Base-by-base conservation (phyloP, 306 rosid species). In the Trifolium fragiferum region DNA sequence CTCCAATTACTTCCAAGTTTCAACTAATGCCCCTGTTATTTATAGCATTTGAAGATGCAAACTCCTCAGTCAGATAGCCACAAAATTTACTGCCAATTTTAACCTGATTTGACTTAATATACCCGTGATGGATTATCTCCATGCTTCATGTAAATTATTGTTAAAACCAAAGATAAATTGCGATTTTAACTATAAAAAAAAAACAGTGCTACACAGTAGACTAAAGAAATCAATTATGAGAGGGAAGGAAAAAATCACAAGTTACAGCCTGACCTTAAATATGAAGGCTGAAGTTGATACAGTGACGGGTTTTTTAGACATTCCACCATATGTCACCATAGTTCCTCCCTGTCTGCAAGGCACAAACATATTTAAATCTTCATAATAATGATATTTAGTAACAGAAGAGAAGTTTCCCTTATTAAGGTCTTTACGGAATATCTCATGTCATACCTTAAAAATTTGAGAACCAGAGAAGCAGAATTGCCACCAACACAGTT, bases 291-390 rank as follows among this genome's bases (percentile, higher is more conserved):
- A 88, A 37, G 98, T 93, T 65, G 98, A 83, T 65, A 82, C 90
- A 8, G 86, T 86, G 67, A 93, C 61, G 18, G 98, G 98, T 65
- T 82, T 93, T 84, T 86, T 91, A 71, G 98, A 93, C 98, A 93
- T 93, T 76, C 98, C 98, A 73, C 98, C 98, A 63, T 93, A 93
- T 15, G 98, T 93, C 72, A 93, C 94, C 98, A 93, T 88, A 2
- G 89, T 87, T 81, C 96, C 97, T 47, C 93, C 94, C 12, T 73
- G 90, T 49, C 98, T 93, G 77, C 63, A 75, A 75, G 71, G 74
- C 43, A 73, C 3, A 67, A 71, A 57, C 77, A 43, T 16, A 21
- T 23, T 66, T 70, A 41, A 51, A 44, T 74, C 50, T 60, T 35
- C 44, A 40, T 10, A 54, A 43, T 59, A 82, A 62, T n/a, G 55